Base-by-base conservation (phyloP, 768 basidiomycete genomes). In the Leucocoprinus leucothites region DNA sequence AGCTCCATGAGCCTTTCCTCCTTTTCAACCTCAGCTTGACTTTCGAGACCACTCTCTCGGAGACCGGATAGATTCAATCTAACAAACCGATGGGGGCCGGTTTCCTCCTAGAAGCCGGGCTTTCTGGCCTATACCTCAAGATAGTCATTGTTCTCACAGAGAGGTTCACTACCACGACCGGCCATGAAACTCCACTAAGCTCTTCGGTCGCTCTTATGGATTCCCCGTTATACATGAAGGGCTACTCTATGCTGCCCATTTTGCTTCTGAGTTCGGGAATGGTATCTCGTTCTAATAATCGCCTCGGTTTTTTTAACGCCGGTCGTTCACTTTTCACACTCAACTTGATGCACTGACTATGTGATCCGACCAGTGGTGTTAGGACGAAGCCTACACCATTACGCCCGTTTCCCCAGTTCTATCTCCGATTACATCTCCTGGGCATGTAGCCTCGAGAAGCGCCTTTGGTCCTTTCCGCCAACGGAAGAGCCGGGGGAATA, bases 401-500 rank as follows among this genome's bases (percentile, higher is more conserved):
- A 38, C 35, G 41, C 45, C 22, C 28, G 18, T 42, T 48, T 2
- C 1, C 22, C 25, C 26, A 52, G 46, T 26, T 47, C 45, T 47
- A 53, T 53, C 44, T 53, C 45, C 35, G 53, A 19, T 22, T 41
- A n/a, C 31, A 55, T 55, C 46, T 55, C 46, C 14, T 40, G 42
- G 51, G 40, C 13, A 26, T 26, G n/a, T 13, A 26, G 25, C 16
- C 24, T 40, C 45, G 36, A 22, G 34, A 22, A 36, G 21, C 47
- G 9, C 3, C 31, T 44, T 35, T n/a, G 18, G 44, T 18, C 13
- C 41, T 44, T 47, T 48, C 53, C 36, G 7, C 53, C 24, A 28
- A 28, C 38, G 46, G 45, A 38, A 25, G 25, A 28, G 31, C 16
- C 36, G 38, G 24, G 45, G 18, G 16, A 31, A 41, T 11, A 48